Conservation (phyloP, 2,329 filamentous ascomycete species). For the Scleromitrula shiraiana region DNA sequence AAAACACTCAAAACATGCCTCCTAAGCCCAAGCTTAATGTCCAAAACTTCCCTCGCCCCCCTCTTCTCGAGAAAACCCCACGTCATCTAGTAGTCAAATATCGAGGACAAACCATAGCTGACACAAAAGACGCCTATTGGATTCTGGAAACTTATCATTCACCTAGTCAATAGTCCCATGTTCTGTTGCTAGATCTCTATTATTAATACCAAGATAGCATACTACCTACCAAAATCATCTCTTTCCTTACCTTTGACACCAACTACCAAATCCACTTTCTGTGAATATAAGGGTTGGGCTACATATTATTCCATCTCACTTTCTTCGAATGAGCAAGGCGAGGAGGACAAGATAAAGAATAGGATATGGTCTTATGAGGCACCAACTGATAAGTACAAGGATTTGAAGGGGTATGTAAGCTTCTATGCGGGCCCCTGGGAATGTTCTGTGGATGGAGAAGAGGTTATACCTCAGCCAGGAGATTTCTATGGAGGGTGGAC, state of each 20-base stretch:
- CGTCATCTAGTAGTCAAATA: slow-evolving; percentile 50
- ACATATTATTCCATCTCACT: slow-evolving; percentile 47
- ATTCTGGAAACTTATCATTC: slow-evolving; percentile 55
- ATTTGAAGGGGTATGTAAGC: slow-evolving; percentile 47
- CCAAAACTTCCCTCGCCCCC: slow-evolving; percentile 50
- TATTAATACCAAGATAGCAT: slow-evolving; percentile 34
- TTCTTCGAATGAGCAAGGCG: slow-evolving; percentile 19
- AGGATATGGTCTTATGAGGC: slow-evolving; percentile 52
- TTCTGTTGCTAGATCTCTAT: neutral
- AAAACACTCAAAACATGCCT: slow-evolving; percentile 29
- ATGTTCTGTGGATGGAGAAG: slow-evolving; percentile 54
- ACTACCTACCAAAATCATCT: slow-evolving; percentile 48
- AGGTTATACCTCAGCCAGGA: slow-evolving; percentile 49
- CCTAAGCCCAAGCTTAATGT: slow-evolving; percentile 43
- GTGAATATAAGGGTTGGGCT: slow-evolving; percentile 54
- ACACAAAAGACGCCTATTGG: slow-evolving; percentile 52
- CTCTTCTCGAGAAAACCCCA: slow-evolving; percentile 44
- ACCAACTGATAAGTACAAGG: slow-evolving; percentile 43
- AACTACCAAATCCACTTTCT: slow-evolving; percentile 40
- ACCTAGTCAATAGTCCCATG: slow-evolving; percentile 37
- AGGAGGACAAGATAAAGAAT: slow-evolving; percentile 35
- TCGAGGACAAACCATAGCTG: slow-evolving; percentile 45
- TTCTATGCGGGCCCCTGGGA: slow-evolving; percentile 56
- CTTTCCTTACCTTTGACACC: slow-evolving; percentile 40
- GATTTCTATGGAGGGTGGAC: slow-evolving; percentile 61